A percentile compares a stretch with the other conserved stretches of the same genome.
These are phyloP conservation scores for Nakazawaea molendinolei DNA, from an alignment of 805 yeast species.

Conservation along the genomic window DNA sequence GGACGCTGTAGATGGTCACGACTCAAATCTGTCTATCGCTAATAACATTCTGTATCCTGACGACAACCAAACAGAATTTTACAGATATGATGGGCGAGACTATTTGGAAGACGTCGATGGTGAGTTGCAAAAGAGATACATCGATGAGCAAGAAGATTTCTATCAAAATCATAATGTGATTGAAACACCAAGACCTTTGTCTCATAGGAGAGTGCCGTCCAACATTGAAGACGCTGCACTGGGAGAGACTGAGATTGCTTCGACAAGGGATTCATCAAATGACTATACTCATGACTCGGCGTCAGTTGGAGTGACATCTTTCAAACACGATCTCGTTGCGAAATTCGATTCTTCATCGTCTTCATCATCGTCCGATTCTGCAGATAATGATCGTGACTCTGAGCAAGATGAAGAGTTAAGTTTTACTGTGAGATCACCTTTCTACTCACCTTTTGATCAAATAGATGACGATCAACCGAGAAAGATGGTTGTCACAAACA, in stretches of 20 bases:
- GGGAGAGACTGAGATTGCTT: too few species aligned
- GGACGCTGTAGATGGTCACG: slow-evolving; percentile 10
- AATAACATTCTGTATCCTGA: background rate
- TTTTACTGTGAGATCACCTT: slow-evolving; percentile 29
- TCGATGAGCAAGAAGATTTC: slow-evolving; percentile 4
- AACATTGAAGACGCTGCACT: too few species aligned
- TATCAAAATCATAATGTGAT: slow-evolving; percentile 3
- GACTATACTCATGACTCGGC: too few species aligned
- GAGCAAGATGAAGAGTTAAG: slow-evolving; percentile 24
- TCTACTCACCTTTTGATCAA: slow-evolving; percentile 21
- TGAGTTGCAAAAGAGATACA: slow-evolving; percentile 5
- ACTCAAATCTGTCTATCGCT: background rate
- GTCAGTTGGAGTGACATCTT: too few species aligned
- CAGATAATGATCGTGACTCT: too few species aligned
- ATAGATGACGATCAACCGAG: slow-evolving; percentile 13
- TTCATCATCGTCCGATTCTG: too few species aligned
- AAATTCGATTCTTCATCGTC: too few species aligned
- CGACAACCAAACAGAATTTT: background rate
- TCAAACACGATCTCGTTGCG: too few species aligned
- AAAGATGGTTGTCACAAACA: slow-evolving; percentile 20
- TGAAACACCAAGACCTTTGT: background rate
- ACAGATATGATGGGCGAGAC: slow-evolving; percentile 3
- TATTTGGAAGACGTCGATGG: background rate
- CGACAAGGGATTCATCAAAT: too few species aligned
- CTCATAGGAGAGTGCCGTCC: too few species aligned